phyloP scores from a whole-genome alignment of 805 yeast genomes.

The Nakazawaea sp. region DNA sequence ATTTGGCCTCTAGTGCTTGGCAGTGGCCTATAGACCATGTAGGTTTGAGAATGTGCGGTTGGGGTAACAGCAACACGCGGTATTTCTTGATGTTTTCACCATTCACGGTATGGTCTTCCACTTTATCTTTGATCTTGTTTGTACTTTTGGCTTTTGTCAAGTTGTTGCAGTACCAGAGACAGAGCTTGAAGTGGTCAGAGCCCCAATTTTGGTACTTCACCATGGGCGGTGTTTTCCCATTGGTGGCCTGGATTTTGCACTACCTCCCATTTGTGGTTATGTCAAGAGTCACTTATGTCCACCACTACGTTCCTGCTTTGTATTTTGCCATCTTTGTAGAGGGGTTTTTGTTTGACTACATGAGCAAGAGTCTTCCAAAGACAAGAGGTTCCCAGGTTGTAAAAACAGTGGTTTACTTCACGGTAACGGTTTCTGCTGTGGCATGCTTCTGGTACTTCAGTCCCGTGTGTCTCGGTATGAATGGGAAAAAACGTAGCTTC shows the following conservation, averaged over 20 bases:
- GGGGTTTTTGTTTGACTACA: conserved; percentile 45
- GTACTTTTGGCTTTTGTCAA: conserved; percentile 32
- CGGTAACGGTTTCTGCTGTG: conserved; percentile 35
- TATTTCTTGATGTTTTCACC: conserved; percentile 70
- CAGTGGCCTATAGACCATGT: conserved; percentile 70
- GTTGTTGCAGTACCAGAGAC: conserved; percentile 63
- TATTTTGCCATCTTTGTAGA: conserved; percentile 74
- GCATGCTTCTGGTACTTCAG: conserved; percentile 54
- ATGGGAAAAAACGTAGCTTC: conserved; percentile 33
- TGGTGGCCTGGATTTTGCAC: conserved; percentile 87
- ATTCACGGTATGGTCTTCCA: conserved; percentile 53
- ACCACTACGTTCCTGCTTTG: conserved; percentile 92
- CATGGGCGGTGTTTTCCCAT: conserved; percentile 75
- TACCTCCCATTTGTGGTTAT: conserved; percentile 82
- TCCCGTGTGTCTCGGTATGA: conserved; percentile 65
- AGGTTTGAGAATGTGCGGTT: conserved; percentile 73
- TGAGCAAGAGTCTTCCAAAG: conserved; percentile 25
- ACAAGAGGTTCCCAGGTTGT: conserved; percentile 8
- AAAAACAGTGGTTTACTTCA: conserved; percentile 28
- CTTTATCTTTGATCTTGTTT: conserved; percentile 39
- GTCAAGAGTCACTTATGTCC: conserved; percentile 97
- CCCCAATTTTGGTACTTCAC: conserved; percentile 8
- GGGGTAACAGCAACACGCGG: conserved; percentile 50
- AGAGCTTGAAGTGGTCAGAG: conserved; percentile 26
- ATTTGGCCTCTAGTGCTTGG: conserved; percentile 72